A percentile compares a stretch with the other conserved stretches of the same genome.
phyloP scores from a whole-genome alignment of 2,329 filamentous ascomycete genomes.

The Fonsecaea multimorphosa region DNA sequence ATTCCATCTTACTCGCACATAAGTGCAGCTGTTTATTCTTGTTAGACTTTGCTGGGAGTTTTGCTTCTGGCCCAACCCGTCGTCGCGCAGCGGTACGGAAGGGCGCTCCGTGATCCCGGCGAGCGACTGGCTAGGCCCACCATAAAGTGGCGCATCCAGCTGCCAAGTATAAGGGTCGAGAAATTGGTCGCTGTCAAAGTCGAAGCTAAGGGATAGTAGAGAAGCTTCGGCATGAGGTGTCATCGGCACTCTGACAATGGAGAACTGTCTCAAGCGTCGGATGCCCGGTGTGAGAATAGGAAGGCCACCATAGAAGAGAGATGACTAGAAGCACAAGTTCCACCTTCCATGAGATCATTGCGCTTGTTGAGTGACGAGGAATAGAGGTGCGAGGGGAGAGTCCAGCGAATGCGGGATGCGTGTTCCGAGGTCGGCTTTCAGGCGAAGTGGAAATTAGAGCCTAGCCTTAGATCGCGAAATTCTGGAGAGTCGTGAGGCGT shows the following conservation, averaged over 20 bases:
- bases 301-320: not conserved
- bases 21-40: not conserved
- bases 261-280: not conserved
- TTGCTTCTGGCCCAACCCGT: not conserved
- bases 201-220: not conserved
- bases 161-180: not conserved
- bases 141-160: not conserved
- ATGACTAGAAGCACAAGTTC: not conserved
- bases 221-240: not conserved
- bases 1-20: not conserved
- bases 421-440: not conserved
- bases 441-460: not conserved
- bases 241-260: not conserved
- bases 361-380: not conserved
- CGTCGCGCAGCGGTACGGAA: not conserved
- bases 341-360: not conserved
- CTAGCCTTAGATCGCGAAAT: not conserved
- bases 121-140: not conserved
- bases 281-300: not conserved
- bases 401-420: not conserved
- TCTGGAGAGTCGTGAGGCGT: not conserved
- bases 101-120: not conserved
- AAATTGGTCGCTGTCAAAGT: not conserved
- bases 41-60: slow-evolving; percentile 1
- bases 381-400: not conserved